Base-by-base conservation (phyloP, 108 stramenopile genomes). In the Discostella stelligeroides region DNA sequence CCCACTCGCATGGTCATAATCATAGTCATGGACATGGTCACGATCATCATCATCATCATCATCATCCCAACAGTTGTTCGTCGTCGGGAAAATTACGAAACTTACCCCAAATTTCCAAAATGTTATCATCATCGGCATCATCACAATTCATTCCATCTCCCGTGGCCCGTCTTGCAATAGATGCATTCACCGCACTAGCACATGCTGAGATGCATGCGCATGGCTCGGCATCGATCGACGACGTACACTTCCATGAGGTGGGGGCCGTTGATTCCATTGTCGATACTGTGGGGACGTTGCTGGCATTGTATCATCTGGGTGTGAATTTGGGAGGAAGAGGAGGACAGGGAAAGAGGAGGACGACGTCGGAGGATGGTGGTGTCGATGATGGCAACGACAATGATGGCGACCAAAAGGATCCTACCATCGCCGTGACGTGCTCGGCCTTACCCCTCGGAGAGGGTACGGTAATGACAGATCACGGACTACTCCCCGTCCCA, bases 171-270 rank as follows among this genome's bases (percentile, higher is more conserved):
- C 79, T 72, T 10, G 92, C 93, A 60, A 83, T 95, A 21, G 60
- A 61, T 20, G 80, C 91, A 0, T 97, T 97, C 74, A 86, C 88
- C 15, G 89, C 70, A 34, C 73, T 97, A 20, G 97, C 95, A 7
- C 76, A 85, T 17, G 95, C 97, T 5, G 97, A 97, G 70, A 90
- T 94, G 41, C 48, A 69, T 5, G 92, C 93, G 21, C 97, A 97
- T 67, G 93, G 95, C 9, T 82, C 90, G 17, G 49, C 60, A 2
- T 66, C 81, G 7, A 67, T 84, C 10, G 93, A 96, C 58, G 39
- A 82, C 23, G 95, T 97, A 17, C 95, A 95, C 68, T 97, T 97
- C 61, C 97, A 97, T 69, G 97, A 97, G 69, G 97, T 97, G 0
- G 97, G 96, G 37, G 91, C 94, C 8, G 80, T 96, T 15, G 95